Evolutionary conservation across 2,329 filamentous ascomycete species (phyloP).

Genomic region (Aureobasidium namibiae): DNA sequence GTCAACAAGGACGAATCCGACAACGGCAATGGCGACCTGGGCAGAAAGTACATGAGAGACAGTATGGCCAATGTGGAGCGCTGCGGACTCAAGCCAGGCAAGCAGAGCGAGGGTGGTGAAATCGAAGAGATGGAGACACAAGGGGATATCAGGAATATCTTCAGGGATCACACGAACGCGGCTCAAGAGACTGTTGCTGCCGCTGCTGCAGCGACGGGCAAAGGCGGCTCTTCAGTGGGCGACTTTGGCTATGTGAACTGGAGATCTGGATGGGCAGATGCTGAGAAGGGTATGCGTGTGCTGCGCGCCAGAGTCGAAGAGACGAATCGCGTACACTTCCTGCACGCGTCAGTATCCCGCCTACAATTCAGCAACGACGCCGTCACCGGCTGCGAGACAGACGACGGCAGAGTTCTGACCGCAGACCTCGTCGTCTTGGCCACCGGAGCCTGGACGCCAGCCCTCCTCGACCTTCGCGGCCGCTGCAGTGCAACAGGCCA

Average conservation of each 20-base stretch:
- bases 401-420: constrained; percentile 39
- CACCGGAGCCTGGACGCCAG: constrained; percentile 78
- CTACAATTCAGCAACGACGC: constrained; percentile 29
- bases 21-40: constrained; percentile 26
- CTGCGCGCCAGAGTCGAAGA: constrained; percentile 47
- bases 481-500: constrained; percentile 76
- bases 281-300: constrained; percentile 61
- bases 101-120: constrained; percentile 23
- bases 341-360: constrained; percentile 40
- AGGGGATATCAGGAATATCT: constrained; percentile 31
- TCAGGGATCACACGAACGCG: constrained; percentile 21
- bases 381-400: constrained; percentile 53
- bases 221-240: constrained; percentile 24
- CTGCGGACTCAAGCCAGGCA: constrained; percentile 37
- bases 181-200: neutral
- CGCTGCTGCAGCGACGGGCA: constrained; percentile 5
- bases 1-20: constrained; percentile 34
- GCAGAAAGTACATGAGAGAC: constrained; percentile 48
- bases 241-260: constrained; percentile 61
- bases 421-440: constrained; percentile 74
- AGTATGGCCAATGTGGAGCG: constrained; percentile 54
- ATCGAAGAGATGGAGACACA: constrained; percentile 31
- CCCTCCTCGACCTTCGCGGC: constrained; percentile 68
- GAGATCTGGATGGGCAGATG: constrained; percentile 72
- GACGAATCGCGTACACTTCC: constrained; percentile 45